These are phyloP conservation scores for Suhomyces anneliseae DNA, from an alignment of 1,139 yeast genomes.

Conservation along the genomic window DNA sequence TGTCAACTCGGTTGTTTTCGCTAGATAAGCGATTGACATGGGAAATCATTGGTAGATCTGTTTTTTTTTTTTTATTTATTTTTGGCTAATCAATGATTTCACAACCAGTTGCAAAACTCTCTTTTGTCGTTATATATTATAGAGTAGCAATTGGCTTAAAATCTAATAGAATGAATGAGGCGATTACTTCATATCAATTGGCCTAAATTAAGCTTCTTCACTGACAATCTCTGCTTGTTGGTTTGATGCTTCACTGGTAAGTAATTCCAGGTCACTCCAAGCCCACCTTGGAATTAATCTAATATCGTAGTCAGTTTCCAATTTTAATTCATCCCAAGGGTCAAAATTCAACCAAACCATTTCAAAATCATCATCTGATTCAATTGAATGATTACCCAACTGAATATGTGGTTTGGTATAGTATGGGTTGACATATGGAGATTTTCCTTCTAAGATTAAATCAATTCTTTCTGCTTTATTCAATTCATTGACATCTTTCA, in stretches of 20 bases:
- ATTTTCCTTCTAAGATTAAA: constrained; percentile 35
- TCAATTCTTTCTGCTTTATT: constrained; percentile 43
- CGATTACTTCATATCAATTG: too few species aligned
- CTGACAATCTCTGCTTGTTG: too few species aligned
- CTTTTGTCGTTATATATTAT: too few species aligned
- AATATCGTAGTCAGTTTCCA: constrained; percentile 42
- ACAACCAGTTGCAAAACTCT: too few species aligned
- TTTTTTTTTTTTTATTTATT: too few species aligned
- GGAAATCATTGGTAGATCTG: too few species aligned
- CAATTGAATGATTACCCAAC: constrained; percentile 38
- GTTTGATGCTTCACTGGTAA: not conserved
- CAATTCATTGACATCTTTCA: constrained; percentile 34
- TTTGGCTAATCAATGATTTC: too few species aligned
- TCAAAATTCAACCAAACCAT: constrained; percentile 49
- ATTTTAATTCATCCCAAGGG: constrained; percentile 53
- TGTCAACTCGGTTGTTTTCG: too few species aligned
- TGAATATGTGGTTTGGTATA: constrained; percentile 37
- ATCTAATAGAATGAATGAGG: too few species aligned
- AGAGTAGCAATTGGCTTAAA: too few species aligned
- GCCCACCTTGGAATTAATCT: constrained; percentile 39
- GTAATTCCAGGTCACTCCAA: constrained; percentile 2
- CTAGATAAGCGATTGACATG: too few species aligned
- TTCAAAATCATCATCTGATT: constrained; percentile 44
- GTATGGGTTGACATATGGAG: constrained; percentile 14
- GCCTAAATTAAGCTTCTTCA: too few species aligned